Base-by-base conservation (phyloP, 2,329 filamentous ascomycete genomes). In the Alternaria arborescens region DNA sequence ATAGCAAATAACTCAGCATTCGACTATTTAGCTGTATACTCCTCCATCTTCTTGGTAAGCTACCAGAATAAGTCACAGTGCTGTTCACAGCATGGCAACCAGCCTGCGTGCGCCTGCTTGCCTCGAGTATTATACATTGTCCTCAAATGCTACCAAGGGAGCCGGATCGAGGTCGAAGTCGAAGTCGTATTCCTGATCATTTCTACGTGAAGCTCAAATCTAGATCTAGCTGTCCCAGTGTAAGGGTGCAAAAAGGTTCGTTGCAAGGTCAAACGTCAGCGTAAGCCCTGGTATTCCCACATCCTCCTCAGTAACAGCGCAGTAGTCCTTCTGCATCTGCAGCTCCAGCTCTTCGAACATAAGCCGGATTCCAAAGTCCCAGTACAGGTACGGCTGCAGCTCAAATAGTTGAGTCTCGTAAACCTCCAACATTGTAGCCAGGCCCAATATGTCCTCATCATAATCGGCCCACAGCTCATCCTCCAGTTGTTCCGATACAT, bases 331-430 rank as follows among this genome's bases (percentile, higher is more conserved):
- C 47, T 1, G 14, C 32, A 51, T 51, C 32, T 40, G 12, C 30
- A 38, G 5, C 32, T 51, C 47, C 47, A 51, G 34, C 32, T 18
- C 47, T 51, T 26, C 47, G 16, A 38, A 51, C 32, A 51, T 36
- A 14, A n/a, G 22, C 20, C 26, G 16, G 10, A 38, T 36, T 22
- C 47, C 47, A 38, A 51, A 40, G 16, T 12, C 47, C 22, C 30
- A 36, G 22, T 51, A 51, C 32, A 51, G 22, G 18, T 20, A 51
- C 14, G 47, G 32, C 14, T 51, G 47, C 8, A 26, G 34, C 18
- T 38, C 30, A 24, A 16, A 51, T 8, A 51, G 32, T 14, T 26
- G 20, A n/a, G 30, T 8, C 10, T 51, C 47, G 7, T 24, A 26
- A 24, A 14, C 8, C 14, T 40, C 22, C 14, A 51, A n/a, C 30